Evolutionary conservation across 495 filamentous ascomycete genomes (phyloP).

Genomic region (Aspergillus hancockii): DNA sequence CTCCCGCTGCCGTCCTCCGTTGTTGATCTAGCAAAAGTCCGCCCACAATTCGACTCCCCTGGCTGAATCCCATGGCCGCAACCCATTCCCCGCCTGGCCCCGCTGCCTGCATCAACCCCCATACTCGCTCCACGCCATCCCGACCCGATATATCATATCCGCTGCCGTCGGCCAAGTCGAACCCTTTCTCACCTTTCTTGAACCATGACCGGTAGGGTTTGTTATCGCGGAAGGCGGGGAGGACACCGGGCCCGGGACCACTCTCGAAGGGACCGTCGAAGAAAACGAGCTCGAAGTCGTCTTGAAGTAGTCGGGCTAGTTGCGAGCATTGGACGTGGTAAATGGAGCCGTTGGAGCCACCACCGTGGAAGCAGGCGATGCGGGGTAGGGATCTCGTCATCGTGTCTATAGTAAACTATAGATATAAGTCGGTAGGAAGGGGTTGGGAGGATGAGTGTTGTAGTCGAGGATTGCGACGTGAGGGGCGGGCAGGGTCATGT

Average conservation of each 20-base stretch:
- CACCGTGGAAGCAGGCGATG: constrained; percentile 40
- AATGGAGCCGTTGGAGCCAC: constrained; percentile 30
- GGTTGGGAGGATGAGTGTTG: too few species aligned
- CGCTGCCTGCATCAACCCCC: constrained; percentile 35
- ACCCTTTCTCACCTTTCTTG: constrained; percentile 50
- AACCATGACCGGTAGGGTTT: constrained; percentile 59
- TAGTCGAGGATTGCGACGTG: too few species aligned
- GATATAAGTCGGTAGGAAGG: too few species aligned
- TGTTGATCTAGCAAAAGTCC: constrained; percentile 51
- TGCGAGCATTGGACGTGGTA: constrained; percentile 31
- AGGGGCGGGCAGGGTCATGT: too few species aligned
- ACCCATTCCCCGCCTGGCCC: constrained; percentile 57
- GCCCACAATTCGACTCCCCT: constrained; percentile 61
- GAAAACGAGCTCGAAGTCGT: constrained; percentile 30
- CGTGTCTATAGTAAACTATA: background rate
- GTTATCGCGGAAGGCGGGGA: constrained; percentile 34
- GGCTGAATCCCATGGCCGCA: constrained; percentile 52
- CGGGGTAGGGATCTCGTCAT: constrained; percentile 22
- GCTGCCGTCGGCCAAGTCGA: constrained; percentile 33
- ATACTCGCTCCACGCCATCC: constrained; percentile 23
- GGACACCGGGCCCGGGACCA: constrained; percentile 38
- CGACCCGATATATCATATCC: constrained; percentile 20
- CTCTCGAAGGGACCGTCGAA: constrained; percentile 31
- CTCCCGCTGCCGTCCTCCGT: constrained; percentile 35
- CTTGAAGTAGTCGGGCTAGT: constrained; percentile 21